A percentile compares a stretch with the other conserved stretches of the same genome.
Conservation (phyloP, 2,329 filamentous ascomycete genomes). For the Neofusicoccum ribis region DNA sequence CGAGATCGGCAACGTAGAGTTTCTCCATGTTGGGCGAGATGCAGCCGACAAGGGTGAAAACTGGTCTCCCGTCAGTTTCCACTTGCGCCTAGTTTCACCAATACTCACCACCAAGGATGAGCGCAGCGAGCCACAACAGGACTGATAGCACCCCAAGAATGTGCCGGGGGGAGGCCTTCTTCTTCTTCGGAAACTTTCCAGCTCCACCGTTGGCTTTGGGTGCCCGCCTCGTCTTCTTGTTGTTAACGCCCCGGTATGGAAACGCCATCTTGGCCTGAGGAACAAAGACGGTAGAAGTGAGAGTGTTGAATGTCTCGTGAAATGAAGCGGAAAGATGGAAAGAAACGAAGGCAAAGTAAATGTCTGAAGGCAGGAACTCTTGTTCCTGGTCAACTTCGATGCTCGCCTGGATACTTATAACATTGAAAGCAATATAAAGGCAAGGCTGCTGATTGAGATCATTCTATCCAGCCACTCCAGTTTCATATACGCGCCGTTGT, state of each 20-base stretch:
- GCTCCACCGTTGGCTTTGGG: not conserved
- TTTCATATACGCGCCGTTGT: not conserved
- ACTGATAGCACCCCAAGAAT: not conserved
- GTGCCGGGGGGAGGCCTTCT: not conserved
- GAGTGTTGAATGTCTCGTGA: not conserved
- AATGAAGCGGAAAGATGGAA: not conserved
- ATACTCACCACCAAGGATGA: not conserved
- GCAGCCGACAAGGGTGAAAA: not conserved
- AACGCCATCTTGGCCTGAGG: not conserved
- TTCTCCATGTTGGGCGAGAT: not conserved
- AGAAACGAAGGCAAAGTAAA: not conserved
- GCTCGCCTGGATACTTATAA: not conserved
- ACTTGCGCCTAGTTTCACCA: not conserved
- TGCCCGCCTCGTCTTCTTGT: not conserved
- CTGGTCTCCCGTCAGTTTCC: not conserved
- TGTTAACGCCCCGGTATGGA: not conserved
- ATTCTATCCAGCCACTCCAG: not conserved
- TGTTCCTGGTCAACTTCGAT: not conserved
- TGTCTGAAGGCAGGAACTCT: not conserved
- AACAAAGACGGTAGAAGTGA: not conserved
- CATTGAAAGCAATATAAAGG: not conserved
- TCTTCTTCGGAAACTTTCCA: not conserved
- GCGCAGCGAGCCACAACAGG: not conserved
- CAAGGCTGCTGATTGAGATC: no score
- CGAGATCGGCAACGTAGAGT: not conserved